Base-by-base conservation (phyloP, 2,329 filamentous ascomycete species). In the Botryotinia calthae region DNA sequence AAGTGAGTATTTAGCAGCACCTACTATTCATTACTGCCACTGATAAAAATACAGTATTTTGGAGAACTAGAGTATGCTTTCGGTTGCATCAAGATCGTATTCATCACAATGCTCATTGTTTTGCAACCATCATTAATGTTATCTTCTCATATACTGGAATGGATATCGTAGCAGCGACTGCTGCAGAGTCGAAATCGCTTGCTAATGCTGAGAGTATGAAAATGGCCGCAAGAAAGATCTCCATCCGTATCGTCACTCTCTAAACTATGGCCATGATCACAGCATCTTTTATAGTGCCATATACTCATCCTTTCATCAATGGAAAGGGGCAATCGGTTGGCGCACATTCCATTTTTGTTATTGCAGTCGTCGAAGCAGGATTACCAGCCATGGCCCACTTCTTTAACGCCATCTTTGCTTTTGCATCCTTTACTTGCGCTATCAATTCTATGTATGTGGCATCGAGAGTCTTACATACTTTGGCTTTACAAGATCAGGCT, bases 11-110 rank as follows among this genome's bases (percentile, higher is more conserved):
- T n/a, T 10, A 31, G 9, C 4, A 46, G 9, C 28, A 4, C 25
- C 14, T 0, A 31, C 66, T 12, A 6, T 42, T 12, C 18, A 31
- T 51, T 25, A 18, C 22, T 59, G 22, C 46, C 64, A 63, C 34
- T 51, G 37, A 66, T 40, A 25, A 42, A 42, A n/a, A 74, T 1
- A 8, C 31, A 77, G 76, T 76, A 78, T 22, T 79, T 79, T 64
- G 82, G 81, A n/a, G 81, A 83, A 64, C 78, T 83, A 6, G 82
- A 83, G 73, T 83, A 83, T 67, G 74, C 81, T 3, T 82, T 83
- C 73, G 82, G 82, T 25, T 80, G 77, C 63, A 77, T 83, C 67
- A 83, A 83, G 71, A 67, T 83, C n/a, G 78, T 73, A 0, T 82
- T 83, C 58, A 82, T 83, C 64, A 77, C 76, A 0, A 78, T 82